Percentiles rank a stretch among this genome's conserved stretches.
These are phyloP conservation scores for Sordariomycetes sp. DNA, from an alignment of 2,329 filamentous ascomycete genomes.

Conservation along the genomic window DNA sequence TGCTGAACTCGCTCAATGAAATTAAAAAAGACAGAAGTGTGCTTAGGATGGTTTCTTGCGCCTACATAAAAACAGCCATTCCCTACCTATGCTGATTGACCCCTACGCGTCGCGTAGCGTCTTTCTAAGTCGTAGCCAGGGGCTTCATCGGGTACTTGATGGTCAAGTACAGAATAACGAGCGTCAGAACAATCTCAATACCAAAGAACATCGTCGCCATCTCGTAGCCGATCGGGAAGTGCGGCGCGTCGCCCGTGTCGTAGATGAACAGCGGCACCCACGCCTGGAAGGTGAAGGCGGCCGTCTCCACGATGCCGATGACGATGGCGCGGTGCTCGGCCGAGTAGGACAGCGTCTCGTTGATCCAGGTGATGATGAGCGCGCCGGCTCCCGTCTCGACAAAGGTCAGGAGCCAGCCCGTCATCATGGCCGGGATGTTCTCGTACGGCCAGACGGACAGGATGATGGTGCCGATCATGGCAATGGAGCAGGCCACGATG, in stretches of 20 bases:
- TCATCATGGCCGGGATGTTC: conserved; percentile 23
- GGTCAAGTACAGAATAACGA: conserved; percentile 10
- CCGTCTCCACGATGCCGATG: conserved; percentile 36
- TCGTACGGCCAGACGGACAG: conserved; percentile 22
- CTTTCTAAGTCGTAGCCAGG: background rate
- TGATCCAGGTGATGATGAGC: conserved; percentile 34
- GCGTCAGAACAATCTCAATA: conserved; percentile 14
- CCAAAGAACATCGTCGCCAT: conserved; percentile 21
- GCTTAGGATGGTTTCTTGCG: no score
- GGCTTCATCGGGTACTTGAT: conserved; percentile 4
- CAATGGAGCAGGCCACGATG: conserved; percentile 33
- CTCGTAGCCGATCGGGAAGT: conserved; percentile 27
- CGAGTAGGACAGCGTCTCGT: conserved; percentile 32
- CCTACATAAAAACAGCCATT: no score
- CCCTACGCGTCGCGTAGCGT: no score
- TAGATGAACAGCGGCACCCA: conserved; percentile 31
- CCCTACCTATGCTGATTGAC: no score
- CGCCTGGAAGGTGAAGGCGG: conserved; percentile 31
- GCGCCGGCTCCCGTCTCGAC: conserved; percentile 23
- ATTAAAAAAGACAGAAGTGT: no score
- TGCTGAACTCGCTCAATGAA: no score
- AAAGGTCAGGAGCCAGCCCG: conserved; percentile 24
- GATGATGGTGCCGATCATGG: conserved; percentile 22
- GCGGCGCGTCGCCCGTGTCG: conserved; percentile 23
- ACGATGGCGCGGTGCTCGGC: conserved; percentile 39